Evolutionary conservation across 2,329 filamentous ascomycete genomes (phyloP).

Genomic region (Pyricularia sp.): DNA sequence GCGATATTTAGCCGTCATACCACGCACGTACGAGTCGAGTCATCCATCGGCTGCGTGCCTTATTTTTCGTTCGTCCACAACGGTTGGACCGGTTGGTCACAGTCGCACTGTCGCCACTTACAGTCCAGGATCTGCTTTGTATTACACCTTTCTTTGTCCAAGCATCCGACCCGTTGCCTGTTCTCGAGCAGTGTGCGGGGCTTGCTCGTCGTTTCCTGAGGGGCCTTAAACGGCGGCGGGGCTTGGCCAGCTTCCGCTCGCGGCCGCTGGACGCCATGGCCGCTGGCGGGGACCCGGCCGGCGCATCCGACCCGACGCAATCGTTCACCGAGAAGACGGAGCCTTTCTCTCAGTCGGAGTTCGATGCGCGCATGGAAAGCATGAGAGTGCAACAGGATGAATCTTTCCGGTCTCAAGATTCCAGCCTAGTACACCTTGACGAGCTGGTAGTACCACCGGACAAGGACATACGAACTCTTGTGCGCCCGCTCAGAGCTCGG

Average conservation of each 20-base stretch:
- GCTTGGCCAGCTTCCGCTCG: not conserved
- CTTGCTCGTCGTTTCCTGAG: not conserved
- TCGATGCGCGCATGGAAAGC: constrained; percentile 34
- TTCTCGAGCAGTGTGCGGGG: not conserved
- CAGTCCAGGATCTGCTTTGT: not conserved
- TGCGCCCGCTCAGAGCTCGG: constrained; percentile 39
- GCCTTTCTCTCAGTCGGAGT: constrained; percentile 43
- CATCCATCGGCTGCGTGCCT: not conserved
- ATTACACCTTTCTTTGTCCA: not conserved
- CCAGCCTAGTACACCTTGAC: constrained; percentile 38
- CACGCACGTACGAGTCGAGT: not conserved
- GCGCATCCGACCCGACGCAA: constrained; percentile 4
- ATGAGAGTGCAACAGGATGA: constrained; percentile 28
- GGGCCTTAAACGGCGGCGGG: not conserved
- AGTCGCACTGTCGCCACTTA: not conserved
- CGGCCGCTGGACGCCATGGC: not conserved
- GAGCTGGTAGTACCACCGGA: constrained; percentile 29
- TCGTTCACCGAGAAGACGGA: constrained; percentile 36
- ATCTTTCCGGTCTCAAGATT: constrained; percentile 19
- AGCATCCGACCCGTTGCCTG: not conserved
- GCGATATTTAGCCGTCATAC: not conserved
- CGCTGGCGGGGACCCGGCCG: not conserved
- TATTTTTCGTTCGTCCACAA: not conserved
- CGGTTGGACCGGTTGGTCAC: not conserved
- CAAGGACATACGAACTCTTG: constrained; percentile 42